Evolutionary conservation across 2,329 filamentous ascomycete genomes (phyloP).

Genomic region (Aspergillus glaucus): DNA sequence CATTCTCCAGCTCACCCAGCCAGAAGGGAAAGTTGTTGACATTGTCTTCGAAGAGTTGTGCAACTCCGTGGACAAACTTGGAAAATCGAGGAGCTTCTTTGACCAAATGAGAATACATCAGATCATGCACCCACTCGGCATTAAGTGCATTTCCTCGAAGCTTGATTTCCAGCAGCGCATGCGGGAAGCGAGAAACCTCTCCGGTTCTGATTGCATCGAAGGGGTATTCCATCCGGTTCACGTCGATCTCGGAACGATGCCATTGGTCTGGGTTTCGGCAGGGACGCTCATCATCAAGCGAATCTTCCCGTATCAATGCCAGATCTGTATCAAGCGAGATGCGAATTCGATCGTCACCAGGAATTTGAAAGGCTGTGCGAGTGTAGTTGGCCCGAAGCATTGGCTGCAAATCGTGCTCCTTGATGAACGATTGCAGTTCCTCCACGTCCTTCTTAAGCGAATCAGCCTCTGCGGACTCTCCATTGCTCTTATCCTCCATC

Average conservation of each 20-base stretch:
- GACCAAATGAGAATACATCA: constrained; percentile 88
- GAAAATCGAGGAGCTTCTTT: constrained; percentile 86
- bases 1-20: constrained; percentile 83
- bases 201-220: constrained; percentile 83
- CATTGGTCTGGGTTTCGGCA: constrained; percentile 83
- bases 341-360: constrained; percentile 79
- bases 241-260: constrained; percentile 88
- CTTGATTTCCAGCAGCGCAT: constrained; percentile 88
- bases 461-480: constrained; percentile 59
- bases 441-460: constrained; percentile 65
- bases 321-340: constrained; percentile 91
- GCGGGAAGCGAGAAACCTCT: constrained; percentile 85
- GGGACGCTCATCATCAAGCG: constrained; percentile 73
- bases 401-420: constrained; percentile 70
- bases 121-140: constrained; percentile 79
- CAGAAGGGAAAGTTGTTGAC: constrained; percentile 96
- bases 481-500: constrained; percentile 69
- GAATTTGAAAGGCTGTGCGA: constrained; percentile 93
- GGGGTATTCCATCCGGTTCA: constrained; percentile 73
- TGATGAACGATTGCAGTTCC: constrained; percentile 74
- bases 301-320: constrained; percentile 71
- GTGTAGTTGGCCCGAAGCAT: constrained; percentile 87
- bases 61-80: constrained; percentile 93
- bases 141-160: constrained; percentile 58
- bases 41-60: constrained; percentile 86